Conservation (phyloP, 106 monocot species). For the Agapanthus africanus region DNA sequence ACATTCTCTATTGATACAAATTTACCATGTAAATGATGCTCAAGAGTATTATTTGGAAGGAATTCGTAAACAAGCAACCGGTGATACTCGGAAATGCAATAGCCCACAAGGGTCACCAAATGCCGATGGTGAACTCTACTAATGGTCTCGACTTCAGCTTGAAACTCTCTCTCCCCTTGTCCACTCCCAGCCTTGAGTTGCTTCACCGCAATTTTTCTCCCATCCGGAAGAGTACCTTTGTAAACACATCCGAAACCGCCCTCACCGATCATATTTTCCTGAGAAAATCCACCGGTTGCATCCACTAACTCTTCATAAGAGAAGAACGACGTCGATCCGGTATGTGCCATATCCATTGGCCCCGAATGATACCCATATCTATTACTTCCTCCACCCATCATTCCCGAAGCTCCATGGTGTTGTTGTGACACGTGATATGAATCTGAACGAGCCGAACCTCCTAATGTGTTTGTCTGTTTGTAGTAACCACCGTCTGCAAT, state of each 20-base stretch:
- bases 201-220: conserved; percentile 67
- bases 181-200: conserved; percentile 79
- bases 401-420: conserved; percentile 13
- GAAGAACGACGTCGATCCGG: conserved; percentile 43
- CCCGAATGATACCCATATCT: conserved; percentile 15
- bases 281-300: conserved; percentile 58
- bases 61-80: conserved; percentile 76
- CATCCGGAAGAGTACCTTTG: conserved; percentile 64
- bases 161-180: conserved; percentile 86
- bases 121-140: conserved; percentile 82
- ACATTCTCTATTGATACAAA: background rate
- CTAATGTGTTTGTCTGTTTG: conserved; percentile 13
- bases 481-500: conserved; percentile 40
- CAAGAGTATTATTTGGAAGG: conserved; percentile 74
- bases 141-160: conserved; percentile 91
- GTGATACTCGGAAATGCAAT: conserved; percentile 60
- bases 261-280: conserved; percentile 63
- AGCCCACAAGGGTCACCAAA: conserved; percentile 76
- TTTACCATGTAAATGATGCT: conserved; percentile 87
- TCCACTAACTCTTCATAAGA: conserved; percentile 58
- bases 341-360: conserved; percentile 10
- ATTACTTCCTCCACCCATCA: conserved; percentile 27
- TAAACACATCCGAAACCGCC: conserved; percentile 91
- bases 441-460: conserved; percentile 17
- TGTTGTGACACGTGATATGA: conserved; percentile 7